Percentiles rank a stretch among this genome's conserved stretches.
Conservation (phyloP, 345 rosid species). For the Turnera subulata region DNA sequence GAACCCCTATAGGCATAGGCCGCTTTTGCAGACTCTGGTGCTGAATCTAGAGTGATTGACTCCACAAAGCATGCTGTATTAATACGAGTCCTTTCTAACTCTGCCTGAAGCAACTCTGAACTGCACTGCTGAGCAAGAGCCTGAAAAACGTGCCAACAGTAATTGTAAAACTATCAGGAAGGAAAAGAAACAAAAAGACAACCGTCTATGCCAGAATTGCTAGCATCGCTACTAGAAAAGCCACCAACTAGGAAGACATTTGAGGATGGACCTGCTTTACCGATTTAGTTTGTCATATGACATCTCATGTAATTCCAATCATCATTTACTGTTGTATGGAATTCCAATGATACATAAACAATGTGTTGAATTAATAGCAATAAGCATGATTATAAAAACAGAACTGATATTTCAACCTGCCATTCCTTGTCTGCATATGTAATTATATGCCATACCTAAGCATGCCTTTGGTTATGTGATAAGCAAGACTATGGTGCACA, state of each 20-base stretch:
- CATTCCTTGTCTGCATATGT: too few species aligned
- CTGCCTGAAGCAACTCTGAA: conserved; percentile 71
- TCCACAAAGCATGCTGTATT: conserved; percentile 88
- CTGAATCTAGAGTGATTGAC: conserved; percentile 57
- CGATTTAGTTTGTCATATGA: too few species aligned
- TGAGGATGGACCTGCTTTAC: too few species aligned
- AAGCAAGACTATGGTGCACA: conserved; percentile 3
- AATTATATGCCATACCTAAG: neutral
- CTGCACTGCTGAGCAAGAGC: conserved; percentile 81
- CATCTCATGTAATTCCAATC: too few species aligned
- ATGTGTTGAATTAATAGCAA: neutral
- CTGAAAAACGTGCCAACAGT: conserved; percentile 29
- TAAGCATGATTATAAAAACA: neutral
- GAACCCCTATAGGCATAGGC: conserved; percentile 57
- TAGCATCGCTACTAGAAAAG: too few species aligned
- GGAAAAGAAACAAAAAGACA: neutral
- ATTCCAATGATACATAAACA: too few species aligned
- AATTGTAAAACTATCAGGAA: neutral
- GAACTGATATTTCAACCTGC: too few species aligned
- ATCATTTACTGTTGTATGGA: too few species aligned
- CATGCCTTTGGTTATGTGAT: too few species aligned
- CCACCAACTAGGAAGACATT: too few species aligned
- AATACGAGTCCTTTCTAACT: conserved; percentile 87
- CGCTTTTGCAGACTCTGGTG: conserved; percentile 63
- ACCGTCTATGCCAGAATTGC: neutral